phyloP scores from a whole-genome alignment of 2,329 filamentous ascomycete genomes.

The Aureobasidium subglaciale region DNA sequence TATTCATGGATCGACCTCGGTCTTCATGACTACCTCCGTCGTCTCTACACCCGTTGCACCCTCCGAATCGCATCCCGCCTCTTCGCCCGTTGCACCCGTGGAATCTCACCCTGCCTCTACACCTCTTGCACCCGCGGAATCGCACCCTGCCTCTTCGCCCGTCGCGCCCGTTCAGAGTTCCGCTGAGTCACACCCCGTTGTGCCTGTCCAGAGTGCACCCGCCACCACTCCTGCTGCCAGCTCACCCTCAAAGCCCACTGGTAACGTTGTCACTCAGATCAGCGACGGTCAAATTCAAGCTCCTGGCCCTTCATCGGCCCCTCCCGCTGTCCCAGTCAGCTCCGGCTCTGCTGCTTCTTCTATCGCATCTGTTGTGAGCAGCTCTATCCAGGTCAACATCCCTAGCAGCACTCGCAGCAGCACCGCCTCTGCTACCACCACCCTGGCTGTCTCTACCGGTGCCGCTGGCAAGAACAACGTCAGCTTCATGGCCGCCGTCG shows the following conservation, averaged over 20 bases:
- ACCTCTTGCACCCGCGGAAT: background rate
- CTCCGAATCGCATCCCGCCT: background rate
- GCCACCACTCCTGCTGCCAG: background rate
- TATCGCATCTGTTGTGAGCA: background rate
- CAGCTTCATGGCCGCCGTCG: slow-evolving; percentile 32
- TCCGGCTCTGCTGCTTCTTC: background rate
- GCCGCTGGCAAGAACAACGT: slow-evolving; percentile 32
- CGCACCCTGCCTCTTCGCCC: background rate
- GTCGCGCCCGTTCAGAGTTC: background rate
- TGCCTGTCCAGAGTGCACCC: background rate
- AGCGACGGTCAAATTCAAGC: slow-evolving; percentile 14
- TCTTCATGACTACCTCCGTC: slow-evolving; percentile 39
- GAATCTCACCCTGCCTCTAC: background rate
- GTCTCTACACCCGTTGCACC: background rate
- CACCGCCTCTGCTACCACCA: slow-evolving; percentile 14
- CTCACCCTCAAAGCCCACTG: slow-evolving; percentile 2
- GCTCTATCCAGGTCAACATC: background rate
- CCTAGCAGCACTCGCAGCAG: slow-evolving; percentile 1
- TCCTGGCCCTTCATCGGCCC: background rate
- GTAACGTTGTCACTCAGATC: slow-evolving; percentile 10
- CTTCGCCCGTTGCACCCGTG: background rate
- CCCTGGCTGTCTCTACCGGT: slow-evolving; percentile 26
- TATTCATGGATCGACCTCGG: slow-evolving; percentile 23
- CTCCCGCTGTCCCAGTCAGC: background rate
- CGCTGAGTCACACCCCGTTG: background rate